phyloP scores from a whole-genome alignment of 129 eudicot genomes.

The Lonicera japonica region DNA sequence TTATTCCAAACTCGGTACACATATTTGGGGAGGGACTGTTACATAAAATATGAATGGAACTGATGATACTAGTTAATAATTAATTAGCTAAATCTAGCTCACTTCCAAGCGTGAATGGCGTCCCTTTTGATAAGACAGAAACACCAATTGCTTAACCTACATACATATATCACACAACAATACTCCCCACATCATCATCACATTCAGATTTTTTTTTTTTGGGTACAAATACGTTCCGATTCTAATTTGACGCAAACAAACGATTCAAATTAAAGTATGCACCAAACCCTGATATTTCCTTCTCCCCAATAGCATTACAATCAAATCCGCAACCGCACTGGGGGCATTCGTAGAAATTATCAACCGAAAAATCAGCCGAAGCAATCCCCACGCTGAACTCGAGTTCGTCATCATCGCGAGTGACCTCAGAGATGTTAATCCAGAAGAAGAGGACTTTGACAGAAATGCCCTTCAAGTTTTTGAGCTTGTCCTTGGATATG shows the following conservation, averaged over 20 bases:
- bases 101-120: no score
- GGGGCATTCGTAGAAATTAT: conserved; percentile 54
- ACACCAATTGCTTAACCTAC: no score
- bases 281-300: not conserved
- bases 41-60: no score
- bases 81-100: no score
- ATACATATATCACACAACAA: no score
- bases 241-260: not conserved
- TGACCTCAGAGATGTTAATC: conserved; percentile 52
- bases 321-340: conserved; percentile 93
- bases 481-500: conserved; percentile 29
- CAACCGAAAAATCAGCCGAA: conserved; percentile 49
- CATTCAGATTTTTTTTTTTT: no score
- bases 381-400: conserved; percentile 55
- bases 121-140: no score
- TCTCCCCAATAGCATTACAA: conserved; percentile 19
- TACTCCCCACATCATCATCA: no score
- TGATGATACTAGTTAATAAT: no score
- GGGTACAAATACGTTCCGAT: no score
- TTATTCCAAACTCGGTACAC: no score
- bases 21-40: no score
- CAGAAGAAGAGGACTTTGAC: conserved; percentile 58
- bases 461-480: conserved; percentile 44
- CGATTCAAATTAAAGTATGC: conserved; percentile 10
- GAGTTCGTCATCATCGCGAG: conserved; percentile 41